A percentile compares a stretch with the other conserved stretches of the same genome.
Conservation (phyloP, 148 eudicot genomes). For the Rhododendron kiyosumense region DNA sequence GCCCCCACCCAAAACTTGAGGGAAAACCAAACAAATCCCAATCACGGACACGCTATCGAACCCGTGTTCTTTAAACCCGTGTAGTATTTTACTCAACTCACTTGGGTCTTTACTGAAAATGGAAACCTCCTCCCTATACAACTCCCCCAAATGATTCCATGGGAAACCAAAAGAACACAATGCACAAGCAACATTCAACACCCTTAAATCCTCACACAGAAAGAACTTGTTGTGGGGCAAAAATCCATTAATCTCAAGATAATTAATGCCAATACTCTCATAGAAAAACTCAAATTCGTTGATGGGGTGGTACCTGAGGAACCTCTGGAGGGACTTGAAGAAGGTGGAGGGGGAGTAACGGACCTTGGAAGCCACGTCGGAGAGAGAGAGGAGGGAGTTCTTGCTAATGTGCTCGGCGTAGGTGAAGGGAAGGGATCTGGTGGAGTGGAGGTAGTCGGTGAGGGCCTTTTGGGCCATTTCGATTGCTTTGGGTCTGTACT, state of each 20-base stretch:
- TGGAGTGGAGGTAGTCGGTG: constrained; percentile 63
- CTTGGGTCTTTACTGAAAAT: constrained; percentile 34
- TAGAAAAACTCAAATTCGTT: constrained; percentile 70
- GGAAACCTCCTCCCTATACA: constrained; percentile 45
- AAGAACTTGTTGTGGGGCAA: constrained; percentile 39
- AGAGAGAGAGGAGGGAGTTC: constrained; percentile 35
- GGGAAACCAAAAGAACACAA: constrained; percentile 68
- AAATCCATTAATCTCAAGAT: constrained; percentile 26
- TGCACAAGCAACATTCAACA: constrained; percentile 48
- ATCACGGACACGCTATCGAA: constrained; percentile 33
- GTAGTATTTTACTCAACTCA: constrained; percentile 32
- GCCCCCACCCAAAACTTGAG: constrained; percentile 35
- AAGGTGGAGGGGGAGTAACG: constrained; percentile 30
- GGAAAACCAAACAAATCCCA: constrained; percentile 68
- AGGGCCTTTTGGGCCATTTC: constrained; percentile 42
- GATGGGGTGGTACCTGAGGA: constrained; percentile 68
- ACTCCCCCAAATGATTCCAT: constrained; percentile 58
- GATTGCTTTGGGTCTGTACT: constrained; percentile 33
- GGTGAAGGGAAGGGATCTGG: constrained; percentile 46
- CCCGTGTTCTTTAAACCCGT: constrained; percentile 38
- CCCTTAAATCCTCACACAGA: constrained; percentile 41
- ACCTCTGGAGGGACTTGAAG: constrained; percentile 30
- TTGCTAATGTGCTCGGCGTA: constrained; percentile 55
- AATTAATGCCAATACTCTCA: constrained; percentile 71
- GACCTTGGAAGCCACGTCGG: constrained; percentile 32